phyloP scores from a whole-genome alignment of 129 eudicot genomes.

The Centella asiatica region DNA sequence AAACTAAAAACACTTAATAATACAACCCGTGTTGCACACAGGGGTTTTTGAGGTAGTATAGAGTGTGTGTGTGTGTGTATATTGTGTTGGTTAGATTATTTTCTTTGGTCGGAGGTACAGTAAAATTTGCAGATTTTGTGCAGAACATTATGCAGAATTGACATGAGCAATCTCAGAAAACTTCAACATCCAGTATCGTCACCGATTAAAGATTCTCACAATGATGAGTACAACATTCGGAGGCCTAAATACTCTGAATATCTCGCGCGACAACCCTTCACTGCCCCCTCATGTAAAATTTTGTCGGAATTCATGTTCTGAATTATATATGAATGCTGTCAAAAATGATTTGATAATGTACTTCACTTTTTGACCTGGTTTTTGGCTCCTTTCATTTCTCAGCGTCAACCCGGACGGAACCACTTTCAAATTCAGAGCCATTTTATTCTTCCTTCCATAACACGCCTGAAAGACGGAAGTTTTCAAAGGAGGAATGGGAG shows the following conservation, averaged over 20 bases:
- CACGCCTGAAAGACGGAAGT: conserved; percentile 48
- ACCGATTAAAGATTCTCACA: conserved; percentile 23
- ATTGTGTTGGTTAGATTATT: too few species aligned
- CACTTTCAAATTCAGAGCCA: conserved; percentile 38
- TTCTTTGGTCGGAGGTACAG: conserved; percentile 1
- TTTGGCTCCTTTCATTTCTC: background rate
- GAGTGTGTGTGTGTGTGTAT: too few species aligned
- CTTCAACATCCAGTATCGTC: conserved; percentile 28
- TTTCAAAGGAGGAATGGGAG: conserved; percentile 76
- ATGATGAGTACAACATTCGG: conserved; percentile 14
- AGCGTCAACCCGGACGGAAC: conserved; percentile 20
- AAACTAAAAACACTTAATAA: too few species aligned
- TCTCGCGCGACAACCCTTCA: conserved; percentile 16
- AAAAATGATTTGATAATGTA: background rate
- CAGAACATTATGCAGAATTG: conserved; percentile 28
- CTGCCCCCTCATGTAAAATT: conserved; percentile 7
- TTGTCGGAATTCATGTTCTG: conserved; percentile 4
- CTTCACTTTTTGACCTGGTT: background rate
- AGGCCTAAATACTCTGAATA: conserved; percentile 2
- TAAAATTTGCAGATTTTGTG: conserved; percentile 11
- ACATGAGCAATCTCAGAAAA: conserved; percentile 19
- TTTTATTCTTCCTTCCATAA: conserved; percentile 72
- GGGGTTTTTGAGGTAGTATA: too few species aligned
- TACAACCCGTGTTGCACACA: too few species aligned
- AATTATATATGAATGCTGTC: background rate